Evolutionary conservation across 1,284 basidiomycete species (phyloP).

Genomic region (Mycena sp.): DNA sequence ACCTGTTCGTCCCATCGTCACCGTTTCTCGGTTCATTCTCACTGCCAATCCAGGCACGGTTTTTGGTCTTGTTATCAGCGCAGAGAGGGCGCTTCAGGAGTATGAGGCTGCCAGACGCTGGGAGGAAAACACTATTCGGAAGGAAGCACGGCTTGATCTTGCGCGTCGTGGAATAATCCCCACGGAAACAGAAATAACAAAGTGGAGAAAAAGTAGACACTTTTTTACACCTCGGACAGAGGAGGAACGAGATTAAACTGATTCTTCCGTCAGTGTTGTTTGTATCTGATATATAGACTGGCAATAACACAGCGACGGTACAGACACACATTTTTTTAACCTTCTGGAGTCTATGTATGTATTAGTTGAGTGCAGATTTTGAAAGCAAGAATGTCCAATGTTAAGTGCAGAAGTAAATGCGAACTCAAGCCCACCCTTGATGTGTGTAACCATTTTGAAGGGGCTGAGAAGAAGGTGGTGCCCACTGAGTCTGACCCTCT

Average conservation of each 20-base stretch:
- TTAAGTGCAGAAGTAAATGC: not conserved
- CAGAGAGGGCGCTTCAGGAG: constrained; percentile 77
- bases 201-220: constrained; percentile 70
- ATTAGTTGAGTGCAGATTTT: constrained; percentile 18
- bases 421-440: constrained; percentile 24
- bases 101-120: constrained; percentile 74
- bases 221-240: constrained; percentile 17
- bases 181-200: constrained; percentile 84
- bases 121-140: constrained; percentile 75
- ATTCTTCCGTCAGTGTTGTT: constrained; percentile 32
- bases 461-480: constrained; percentile 13
- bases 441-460: constrained; percentile 18
- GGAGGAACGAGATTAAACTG: constrained; percentile 23
- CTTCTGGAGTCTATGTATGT: constrained; percentile 17
- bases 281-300: constrained; percentile 33
- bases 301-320: constrained; percentile 19
- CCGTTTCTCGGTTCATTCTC: not conserved
- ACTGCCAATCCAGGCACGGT: constrained; percentile 48
- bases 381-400: constrained; percentile 23
- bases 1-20: constrained; percentile 34
- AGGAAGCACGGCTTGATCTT: constrained; percentile 79
- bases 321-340: constrained; percentile 7
- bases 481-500: constrained; percentile 46
- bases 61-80: constrained; percentile 77
- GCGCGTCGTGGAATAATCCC: constrained; percentile 78